phyloP scores from a whole-genome alignment of 2,329 filamentous ascomycete species.

The Scytalidium sp. region DNA sequence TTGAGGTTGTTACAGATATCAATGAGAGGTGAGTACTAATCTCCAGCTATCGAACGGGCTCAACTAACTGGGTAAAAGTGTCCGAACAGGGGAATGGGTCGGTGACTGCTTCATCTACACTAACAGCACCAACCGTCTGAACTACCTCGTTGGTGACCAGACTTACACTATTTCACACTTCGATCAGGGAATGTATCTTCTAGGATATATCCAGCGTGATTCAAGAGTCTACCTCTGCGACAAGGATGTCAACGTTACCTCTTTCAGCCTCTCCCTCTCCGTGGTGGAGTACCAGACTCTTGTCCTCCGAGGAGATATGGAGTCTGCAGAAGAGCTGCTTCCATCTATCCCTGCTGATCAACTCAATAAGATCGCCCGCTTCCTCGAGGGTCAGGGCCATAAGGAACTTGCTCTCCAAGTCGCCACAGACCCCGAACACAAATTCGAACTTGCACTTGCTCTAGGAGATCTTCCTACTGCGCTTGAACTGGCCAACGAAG shows the following conservation, averaged over 20 bases:
- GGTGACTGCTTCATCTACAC: constrained; percentile 99
- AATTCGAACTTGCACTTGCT: constrained; percentile 85
- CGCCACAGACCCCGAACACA: constrained; percentile 91
- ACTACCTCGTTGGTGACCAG: constrained; percentile 97
- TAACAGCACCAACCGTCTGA: constrained; percentile 91
- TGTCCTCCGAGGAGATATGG: constrained; percentile 90
- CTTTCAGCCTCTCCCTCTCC: constrained; percentile 84
- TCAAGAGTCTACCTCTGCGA: constrained; percentile 93
- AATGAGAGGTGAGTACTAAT: constrained; percentile 66
- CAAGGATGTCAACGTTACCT: constrained; percentile 91
- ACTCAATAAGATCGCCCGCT: constrained; percentile 96
- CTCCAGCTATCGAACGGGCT: background rate
- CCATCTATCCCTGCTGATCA: constrained; percentile 84
- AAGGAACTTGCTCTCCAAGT: constrained; percentile 95
- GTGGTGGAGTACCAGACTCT: constrained; percentile 97
- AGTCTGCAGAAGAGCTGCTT: constrained; percentile 82
- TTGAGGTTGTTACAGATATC: constrained; percentile 94
- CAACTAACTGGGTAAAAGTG: constrained; percentile 44
- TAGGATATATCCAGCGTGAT: constrained; percentile 93
- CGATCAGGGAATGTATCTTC: constrained; percentile 89
- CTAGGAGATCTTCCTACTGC: constrained; percentile 84
- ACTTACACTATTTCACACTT: constrained; percentile 98
- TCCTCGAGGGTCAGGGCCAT: constrained; percentile 94
- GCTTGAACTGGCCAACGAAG: constrained; percentile 75
- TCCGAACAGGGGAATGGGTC: constrained; percentile 95